Percentiles rank a stretch among this genome's conserved stretches.
phyloP scores from a whole-genome alignment of 768 basidiomycete species.

The Neoboletus magnificus region DNA sequence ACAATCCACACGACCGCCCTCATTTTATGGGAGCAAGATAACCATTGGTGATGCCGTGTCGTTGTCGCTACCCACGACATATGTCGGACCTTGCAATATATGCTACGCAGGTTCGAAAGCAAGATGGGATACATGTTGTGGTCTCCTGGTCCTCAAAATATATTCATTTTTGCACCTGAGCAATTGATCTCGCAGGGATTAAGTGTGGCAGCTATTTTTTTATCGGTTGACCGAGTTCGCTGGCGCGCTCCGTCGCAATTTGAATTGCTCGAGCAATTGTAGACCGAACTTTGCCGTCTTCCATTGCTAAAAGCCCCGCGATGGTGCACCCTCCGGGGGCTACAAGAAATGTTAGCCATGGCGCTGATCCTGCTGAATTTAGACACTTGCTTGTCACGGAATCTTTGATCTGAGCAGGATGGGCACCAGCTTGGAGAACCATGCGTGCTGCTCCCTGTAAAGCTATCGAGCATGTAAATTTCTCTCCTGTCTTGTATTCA shows the following conservation, averaged over 20 bases:
- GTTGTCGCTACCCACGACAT: constrained; percentile 32
- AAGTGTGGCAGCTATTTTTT: constrained; percentile 39
- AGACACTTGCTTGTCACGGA: constrained; percentile 83
- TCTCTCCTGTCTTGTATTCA: not conserved
- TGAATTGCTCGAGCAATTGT: constrained; percentile 96
- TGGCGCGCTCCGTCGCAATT: constrained; percentile 85
- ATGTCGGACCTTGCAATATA: constrained; percentile 32
- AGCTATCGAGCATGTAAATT: constrained; percentile 44
- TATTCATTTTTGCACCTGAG: not conserved
- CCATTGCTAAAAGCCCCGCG: constrained; percentile 91
- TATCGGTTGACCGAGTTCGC: constrained; percentile 71
- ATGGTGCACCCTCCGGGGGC: constrained; percentile 99
- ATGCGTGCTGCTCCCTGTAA: constrained; percentile 96
- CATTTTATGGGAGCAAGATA: constrained; percentile 94
- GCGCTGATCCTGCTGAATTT: not conserved
- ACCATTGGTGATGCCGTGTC: constrained; percentile 23
- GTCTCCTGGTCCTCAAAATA: not conserved
- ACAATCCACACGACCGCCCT: constrained; percentile 75
- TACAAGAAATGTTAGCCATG: constrained; percentile 30
- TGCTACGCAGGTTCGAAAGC: constrained; percentile 35
- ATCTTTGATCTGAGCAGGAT: constrained; percentile 96
- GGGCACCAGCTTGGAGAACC: constrained; percentile 83
- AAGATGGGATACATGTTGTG: constrained; percentile 28
- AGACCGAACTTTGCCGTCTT: constrained; percentile 89
- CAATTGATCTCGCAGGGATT: not conserved